These are phyloP conservation scores for Scutellospora calospora DNA, from an alignment of 371 early-diverging fungal species.

Conservation along the genomic window DNA sequence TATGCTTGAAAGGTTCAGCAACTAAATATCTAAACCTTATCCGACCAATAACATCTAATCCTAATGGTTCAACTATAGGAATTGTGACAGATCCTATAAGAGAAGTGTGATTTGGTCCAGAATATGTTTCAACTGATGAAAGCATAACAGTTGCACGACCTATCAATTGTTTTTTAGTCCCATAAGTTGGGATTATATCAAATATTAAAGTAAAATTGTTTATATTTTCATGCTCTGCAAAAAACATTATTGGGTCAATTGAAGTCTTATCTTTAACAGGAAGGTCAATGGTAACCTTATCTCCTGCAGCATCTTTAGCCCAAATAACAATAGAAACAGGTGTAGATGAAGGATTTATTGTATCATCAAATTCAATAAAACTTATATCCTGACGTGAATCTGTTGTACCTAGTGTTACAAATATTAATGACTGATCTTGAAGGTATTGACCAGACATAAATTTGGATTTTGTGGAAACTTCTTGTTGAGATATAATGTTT, in stretches of 20 bases:
- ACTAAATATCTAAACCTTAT: conserved; percentile 72
- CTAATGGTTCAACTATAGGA: conserved; percentile 62
- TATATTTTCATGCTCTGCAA: conserved; percentile 54
- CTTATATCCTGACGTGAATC: conserved; percentile 63
- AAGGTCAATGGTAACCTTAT: conserved; percentile 68
- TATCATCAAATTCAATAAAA: conserved; percentile 51
- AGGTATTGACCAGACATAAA: conserved; percentile 73
- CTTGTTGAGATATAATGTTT: not conserved
- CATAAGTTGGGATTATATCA: conserved; percentile 73
- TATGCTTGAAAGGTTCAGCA: conserved; percentile 72
- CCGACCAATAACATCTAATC: conserved; percentile 67
- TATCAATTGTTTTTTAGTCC: conserved; percentile 56
- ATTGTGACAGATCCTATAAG: conserved; percentile 54
- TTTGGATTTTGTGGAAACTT: conserved; percentile 50
- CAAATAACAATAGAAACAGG: conserved; percentile 67
- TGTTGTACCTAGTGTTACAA: conserved; percentile 74
- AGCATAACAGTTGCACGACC: conserved; percentile 70
- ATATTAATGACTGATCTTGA: conserved; percentile 68
- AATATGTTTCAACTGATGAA: conserved; percentile 53
- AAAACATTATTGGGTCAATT: conserved; percentile 71
- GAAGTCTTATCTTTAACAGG: conserved; percentile 36
- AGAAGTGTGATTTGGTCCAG: conserved; percentile 35
- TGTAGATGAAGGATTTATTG: conserved; percentile 47
- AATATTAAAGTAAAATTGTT: conserved; percentile 69
- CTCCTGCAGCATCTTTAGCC: conserved; percentile 68